Evolutionary conservation across 441 rosid genomes (phyloP).

Genomic region (Hura crepitans): DNA sequence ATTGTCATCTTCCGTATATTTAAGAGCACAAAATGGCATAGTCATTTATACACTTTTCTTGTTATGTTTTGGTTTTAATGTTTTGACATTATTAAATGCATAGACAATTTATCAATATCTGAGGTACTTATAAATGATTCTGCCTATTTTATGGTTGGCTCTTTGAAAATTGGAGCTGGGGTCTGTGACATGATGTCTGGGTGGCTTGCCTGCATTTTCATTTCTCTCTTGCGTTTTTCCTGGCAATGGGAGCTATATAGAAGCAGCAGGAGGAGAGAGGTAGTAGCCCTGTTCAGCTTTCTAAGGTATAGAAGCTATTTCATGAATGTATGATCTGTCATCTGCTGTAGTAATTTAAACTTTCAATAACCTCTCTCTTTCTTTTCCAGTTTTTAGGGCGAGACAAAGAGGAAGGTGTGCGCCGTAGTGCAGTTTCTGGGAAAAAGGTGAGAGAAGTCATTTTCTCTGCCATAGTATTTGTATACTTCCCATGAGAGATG

Average conservation of each 20-base stretch:
- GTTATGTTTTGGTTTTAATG: no score
- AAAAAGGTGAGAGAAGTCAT: slow-evolving; percentile 53
- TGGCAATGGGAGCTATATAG: slow-evolving; percentile 87
- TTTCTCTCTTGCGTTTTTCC: slow-evolving; percentile 42
- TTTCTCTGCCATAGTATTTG: neutral
- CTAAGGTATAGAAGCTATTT: slow-evolving; percentile 64
- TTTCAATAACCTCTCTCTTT: slow-evolving; percentile 1
- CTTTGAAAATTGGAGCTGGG: slow-evolving; percentile 96
- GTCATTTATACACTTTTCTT: no score
- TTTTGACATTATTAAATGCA: neutral
- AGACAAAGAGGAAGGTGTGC: slow-evolving; percentile 67
- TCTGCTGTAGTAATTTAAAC: neutral
- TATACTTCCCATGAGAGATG: no score
- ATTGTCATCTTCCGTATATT: no score
- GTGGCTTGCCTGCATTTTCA: slow-evolving; percentile 60
- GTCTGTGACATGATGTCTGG: slow-evolving; percentile 71
- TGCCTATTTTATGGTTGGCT: slow-evolving; percentile 73
- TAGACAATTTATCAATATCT: slow-evolving; percentile 5
- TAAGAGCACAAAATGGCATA: no score
- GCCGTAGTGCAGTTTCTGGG: slow-evolving; percentile 95
- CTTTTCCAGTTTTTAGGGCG: slow-evolving; percentile 63
- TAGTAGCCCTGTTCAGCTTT: slow-evolving; percentile 88
- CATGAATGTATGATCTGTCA: neutral
- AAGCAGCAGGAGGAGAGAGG: slow-evolving; percentile 64
- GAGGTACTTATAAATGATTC: slow-evolving; percentile 62